Percentiles rank a stretch among this genome's conserved stretches.
Conservation (phyloP, 1,139 yeast species). For the Sugiyamaella pinicola region DNA sequence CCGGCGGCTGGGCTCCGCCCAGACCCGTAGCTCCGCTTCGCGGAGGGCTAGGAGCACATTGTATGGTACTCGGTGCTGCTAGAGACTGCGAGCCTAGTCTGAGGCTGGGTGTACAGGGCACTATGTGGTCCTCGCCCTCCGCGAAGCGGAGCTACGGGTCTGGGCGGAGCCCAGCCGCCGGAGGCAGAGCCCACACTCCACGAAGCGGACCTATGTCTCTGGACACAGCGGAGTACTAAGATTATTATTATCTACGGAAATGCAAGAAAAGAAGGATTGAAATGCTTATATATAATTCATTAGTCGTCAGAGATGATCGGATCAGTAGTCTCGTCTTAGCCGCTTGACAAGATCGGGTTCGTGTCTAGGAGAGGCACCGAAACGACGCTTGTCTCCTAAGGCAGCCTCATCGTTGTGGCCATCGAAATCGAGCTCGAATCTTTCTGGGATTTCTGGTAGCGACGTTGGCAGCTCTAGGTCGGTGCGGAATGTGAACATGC, state of each 20-base stretch:
- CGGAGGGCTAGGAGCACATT: background rate
- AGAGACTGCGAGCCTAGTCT: too few relatives aligned
- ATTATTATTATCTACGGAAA: background rate
- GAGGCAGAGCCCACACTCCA: too few relatives aligned
- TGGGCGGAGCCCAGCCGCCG: too few relatives aligned
- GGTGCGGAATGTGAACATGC: slow-evolving; percentile 24
- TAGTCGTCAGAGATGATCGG: background rate
- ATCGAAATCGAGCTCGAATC: slow-evolving; percentile 10
- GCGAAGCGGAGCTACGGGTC: too few relatives aligned
- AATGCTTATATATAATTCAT: slow-evolving; percentile 8
- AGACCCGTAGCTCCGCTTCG: background rate
- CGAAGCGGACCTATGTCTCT: background rate
- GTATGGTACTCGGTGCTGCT: background rate
- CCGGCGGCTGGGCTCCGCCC: background rate
- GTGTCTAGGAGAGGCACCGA: background rate
- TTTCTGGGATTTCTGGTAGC: slow-evolving; percentile 9
- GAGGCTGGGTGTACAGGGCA: too few relatives aligned
- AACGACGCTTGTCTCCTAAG: slow-evolving; percentile 16
- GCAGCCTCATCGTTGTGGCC: slow-evolving; percentile 4
- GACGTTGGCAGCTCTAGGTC: slow-evolving; percentile 8
- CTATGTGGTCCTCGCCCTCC: too few relatives aligned
- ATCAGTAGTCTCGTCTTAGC: slow-evolving; percentile 14
- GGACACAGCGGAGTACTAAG: background rate
- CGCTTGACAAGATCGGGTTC: slow-evolving; percentile 10
- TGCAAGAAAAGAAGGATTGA: background rate